phyloP scores from a whole-genome alignment of 495 filamentous ascomycete genomes.

The Tuber magnatum region DNA sequence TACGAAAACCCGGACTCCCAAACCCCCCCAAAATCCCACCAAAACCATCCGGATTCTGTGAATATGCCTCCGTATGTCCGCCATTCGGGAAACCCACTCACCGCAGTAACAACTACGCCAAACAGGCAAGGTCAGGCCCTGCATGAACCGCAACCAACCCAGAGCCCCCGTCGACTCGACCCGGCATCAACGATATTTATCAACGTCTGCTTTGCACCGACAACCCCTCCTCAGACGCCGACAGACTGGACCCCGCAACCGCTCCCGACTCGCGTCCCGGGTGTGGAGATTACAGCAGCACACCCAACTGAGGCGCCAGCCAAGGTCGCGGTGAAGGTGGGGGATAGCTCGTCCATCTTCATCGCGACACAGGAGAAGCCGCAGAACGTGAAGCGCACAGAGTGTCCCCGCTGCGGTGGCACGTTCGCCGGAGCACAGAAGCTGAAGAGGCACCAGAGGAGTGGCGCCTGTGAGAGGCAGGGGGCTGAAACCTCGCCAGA shows the following conservation, averaged over 20 bases:
- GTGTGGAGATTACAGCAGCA: neutral
- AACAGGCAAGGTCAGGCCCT: neutral
- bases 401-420: neutral
- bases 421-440: neutral
- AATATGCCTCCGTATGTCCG: neutral
- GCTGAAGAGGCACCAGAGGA: neutral
- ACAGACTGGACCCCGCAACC: neutral
- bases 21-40: neutral
- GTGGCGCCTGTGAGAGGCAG: neutral
- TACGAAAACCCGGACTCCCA: neutral
- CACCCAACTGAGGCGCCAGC: neutral
- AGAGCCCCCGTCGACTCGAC: neutral
- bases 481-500: neutral
- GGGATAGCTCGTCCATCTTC: neutral
- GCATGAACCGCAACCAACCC: neutral
- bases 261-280: neutral
- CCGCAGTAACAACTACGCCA: neutral
- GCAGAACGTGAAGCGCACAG: neutral
- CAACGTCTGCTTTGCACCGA: neutral
- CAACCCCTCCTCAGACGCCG: neutral
- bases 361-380: neutral
- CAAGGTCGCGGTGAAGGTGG: neutral
- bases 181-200: neutral
- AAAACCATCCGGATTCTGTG: neutral
- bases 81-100: neutral